Percentiles rank a stretch among this genome's conserved stretches.
phyloP scores from a whole-genome alignment of 2,329 filamentous ascomycete species.

The Periconia sp. region DNA sequence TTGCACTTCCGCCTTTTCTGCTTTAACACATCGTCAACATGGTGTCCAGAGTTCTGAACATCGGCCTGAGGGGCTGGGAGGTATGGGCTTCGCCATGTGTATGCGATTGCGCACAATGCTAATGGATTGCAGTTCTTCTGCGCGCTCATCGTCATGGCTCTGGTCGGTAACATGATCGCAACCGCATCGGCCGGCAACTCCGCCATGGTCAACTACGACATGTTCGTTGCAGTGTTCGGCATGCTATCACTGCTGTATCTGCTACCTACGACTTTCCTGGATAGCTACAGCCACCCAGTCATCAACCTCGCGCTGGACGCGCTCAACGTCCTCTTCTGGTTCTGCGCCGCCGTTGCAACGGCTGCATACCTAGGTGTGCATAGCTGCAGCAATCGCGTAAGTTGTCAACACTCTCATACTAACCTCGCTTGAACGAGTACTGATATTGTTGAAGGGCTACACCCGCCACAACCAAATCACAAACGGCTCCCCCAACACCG shows the following conservation, averaged over 20 bases:
- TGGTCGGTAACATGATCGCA: constrained; percentile 68
- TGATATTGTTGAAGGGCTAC: constrained; percentile 41
- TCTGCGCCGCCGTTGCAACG: constrained; percentile 73
- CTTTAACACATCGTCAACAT: constrained; percentile 33
- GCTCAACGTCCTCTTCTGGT: constrained; percentile 69
- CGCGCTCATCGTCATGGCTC: constrained; percentile 64
- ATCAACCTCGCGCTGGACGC: constrained; percentile 63
- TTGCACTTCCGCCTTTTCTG: too few species aligned
- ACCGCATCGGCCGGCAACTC: constrained; percentile 60
- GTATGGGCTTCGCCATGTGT: constrained; percentile 30
- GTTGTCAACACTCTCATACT: too few species aligned
- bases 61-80: constrained; percentile 50
- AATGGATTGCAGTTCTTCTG: constrained; percentile 59
- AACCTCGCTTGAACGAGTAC: not conserved
- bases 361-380: constrained; percentile 71
- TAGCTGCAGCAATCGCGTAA: constrained; percentile 68
- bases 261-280: constrained; percentile 61
- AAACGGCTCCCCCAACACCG: constrained; percentile 64
- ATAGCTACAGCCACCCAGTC: constrained; percentile 59
- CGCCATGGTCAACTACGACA: constrained; percentile 64
- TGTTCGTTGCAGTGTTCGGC: constrained; percentile 72
- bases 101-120: not conserved
- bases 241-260: constrained; percentile 72
- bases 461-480: constrained; percentile 63
- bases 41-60: constrained; percentile 48